Percentiles rank a stretch among this genome's conserved stretches.
Conservation (phyloP, 1,139 yeast species). For the Entelexis paramagnoliae region DNA sequence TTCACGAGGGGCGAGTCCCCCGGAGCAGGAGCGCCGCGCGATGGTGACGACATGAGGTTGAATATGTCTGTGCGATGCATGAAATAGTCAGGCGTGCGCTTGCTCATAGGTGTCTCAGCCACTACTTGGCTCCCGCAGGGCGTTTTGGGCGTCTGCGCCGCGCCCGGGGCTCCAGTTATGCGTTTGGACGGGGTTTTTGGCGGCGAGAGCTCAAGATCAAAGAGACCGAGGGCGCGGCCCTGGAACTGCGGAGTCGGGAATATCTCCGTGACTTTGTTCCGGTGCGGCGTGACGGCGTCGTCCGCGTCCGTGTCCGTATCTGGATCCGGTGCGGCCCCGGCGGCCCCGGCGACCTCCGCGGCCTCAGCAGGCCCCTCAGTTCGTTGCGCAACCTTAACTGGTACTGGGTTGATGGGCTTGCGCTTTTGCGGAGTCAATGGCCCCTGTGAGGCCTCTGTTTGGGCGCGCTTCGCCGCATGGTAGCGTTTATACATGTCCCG, state of each 20-base stretch:
- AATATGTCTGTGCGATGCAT: slow-evolving; percentile 14
- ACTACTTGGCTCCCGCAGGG: background rate
- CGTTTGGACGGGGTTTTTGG: slow-evolving; percentile 16
- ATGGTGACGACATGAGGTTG: background rate
- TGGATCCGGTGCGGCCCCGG: background rate
- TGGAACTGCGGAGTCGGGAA: slow-evolving; percentile 23
- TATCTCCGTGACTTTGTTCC: slow-evolving; percentile 13
- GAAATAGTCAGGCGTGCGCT: slow-evolving; percentile 22
- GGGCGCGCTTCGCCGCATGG: slow-evolving; percentile 8
- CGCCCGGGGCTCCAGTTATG: background rate
- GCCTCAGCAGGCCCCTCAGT: background rate
- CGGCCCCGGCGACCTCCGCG: background rate
- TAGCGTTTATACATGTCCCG: slow-evolving; percentile 17
- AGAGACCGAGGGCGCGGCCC: slow-evolving; percentile 20
- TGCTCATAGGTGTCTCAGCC: slow-evolving; percentile 22
- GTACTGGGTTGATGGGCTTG: background rate
- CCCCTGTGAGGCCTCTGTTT: background rate
- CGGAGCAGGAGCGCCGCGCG: background rate
- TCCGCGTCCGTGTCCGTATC: slow-evolving; percentile 1
- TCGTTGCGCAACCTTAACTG: no score
- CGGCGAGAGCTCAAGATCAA: slow-evolving; percentile 19
- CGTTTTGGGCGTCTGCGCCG: background rate
- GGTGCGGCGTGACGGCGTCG: slow-evolving; percentile 4
- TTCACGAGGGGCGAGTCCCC: slow-evolving; percentile 18
- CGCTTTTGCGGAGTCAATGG: slow-evolving; percentile 7